A percentile compares a stretch with the other conserved stretches of the same genome.
Conservation (phyloP, 1,284 basidiomycete species). For the Phylloporus sp. region DNA sequence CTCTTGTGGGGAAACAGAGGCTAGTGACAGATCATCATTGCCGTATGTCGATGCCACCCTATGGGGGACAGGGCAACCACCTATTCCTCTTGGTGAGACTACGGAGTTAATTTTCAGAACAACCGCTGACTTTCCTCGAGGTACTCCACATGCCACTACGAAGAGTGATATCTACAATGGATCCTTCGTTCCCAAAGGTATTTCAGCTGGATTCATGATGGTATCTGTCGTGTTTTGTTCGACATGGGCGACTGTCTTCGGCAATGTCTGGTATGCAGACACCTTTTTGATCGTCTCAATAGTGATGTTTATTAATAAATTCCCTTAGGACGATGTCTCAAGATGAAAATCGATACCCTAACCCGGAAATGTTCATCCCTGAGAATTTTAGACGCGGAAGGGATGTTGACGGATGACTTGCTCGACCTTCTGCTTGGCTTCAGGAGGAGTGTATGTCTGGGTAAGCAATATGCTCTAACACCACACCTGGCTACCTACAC, state of each 20-base stretch:
- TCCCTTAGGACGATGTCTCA: constrained; percentile 33
- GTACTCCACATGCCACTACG: constrained; percentile 24
- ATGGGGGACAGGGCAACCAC: constrained; percentile 45
- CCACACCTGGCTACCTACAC: neutral
- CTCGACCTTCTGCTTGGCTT: constrained; percentile 35
- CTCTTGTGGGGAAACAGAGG: constrained; percentile 44
- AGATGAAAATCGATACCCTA: constrained; percentile 31
- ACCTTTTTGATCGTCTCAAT: neutral
- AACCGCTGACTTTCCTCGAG: constrained; percentile 13
- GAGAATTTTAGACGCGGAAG: constrained; percentile 32
- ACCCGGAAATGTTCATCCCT: constrained; percentile 33
- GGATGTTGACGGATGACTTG: constrained; percentile 25
- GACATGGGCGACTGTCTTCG: constrained; percentile 28
- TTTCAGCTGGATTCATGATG: neutral
- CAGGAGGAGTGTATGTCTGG: constrained; percentile 33
- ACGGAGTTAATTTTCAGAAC: neutral
- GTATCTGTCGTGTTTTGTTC: neutral
- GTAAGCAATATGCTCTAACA: constrained; percentile 5
- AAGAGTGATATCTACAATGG: constrained; percentile 35
- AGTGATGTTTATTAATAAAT: no score
- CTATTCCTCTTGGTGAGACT: constrained; percentile 31
- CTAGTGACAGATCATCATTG: constrained; percentile 46
- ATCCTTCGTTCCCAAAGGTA: constrained; percentile 39
- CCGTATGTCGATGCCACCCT: constrained; percentile 50
- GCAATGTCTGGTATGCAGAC: constrained; percentile 31